These are phyloP conservation scores for Auricularia sp. DNA, from an alignment of 768 basidiomycete species.

Conservation along the genomic window DNA sequence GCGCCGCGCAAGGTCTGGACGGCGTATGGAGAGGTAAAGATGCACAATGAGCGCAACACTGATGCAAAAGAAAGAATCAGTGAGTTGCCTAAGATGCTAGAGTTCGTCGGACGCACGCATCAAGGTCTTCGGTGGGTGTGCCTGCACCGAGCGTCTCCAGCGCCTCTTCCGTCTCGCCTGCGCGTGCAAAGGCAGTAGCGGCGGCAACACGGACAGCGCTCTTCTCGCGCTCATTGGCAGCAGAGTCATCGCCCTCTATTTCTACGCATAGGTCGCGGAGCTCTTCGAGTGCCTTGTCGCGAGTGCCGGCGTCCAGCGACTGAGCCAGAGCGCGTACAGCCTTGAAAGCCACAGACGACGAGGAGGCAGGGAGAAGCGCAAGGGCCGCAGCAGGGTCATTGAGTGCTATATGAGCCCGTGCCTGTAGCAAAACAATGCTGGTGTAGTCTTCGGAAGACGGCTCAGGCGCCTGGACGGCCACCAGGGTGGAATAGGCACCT, in stretches of 20 bases:
- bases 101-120: slow-evolving; percentile 51
- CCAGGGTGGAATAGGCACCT: slow-evolving; percentile 64
- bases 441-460: slow-evolving; percentile 52
- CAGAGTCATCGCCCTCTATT: slow-evolving; percentile 68
- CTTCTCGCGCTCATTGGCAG: slow-evolving; percentile 57
- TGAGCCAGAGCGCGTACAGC: slow-evolving; percentile 67
- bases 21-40: slow-evolving; percentile 83
- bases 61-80: neutral
- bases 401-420: slow-evolving; percentile 67
- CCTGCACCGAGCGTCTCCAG: slow-evolving; percentile 72
- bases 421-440: slow-evolving; percentile 62
- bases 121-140: slow-evolving; percentile 62
- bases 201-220: slow-evolving; percentile 68
- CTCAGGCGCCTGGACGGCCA: slow-evolving; percentile 45
- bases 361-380: slow-evolving; percentile 42
- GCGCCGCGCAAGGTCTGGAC: slow-evolving; percentile 77
- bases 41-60: slow-evolving; percentile 79
- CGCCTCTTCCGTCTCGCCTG: slow-evolving; percentile 85
- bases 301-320: slow-evolving; percentile 28
- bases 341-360: slow-evolving; percentile 58
- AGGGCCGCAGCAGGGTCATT: slow-evolving; percentile 46
- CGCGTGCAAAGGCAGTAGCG: slow-evolving; percentile 76
- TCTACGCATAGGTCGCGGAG: slow-evolving; percentile 80
- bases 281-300: slow-evolving; percentile 61
- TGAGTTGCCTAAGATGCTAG: slow-evolving; percentile 10